Percentiles rank a stretch among this genome's conserved stretches.
Evolutionary conservation across 495 filamentous ascomycete species (phyloP).

Genomic region (Letharia columbiana): DNA sequence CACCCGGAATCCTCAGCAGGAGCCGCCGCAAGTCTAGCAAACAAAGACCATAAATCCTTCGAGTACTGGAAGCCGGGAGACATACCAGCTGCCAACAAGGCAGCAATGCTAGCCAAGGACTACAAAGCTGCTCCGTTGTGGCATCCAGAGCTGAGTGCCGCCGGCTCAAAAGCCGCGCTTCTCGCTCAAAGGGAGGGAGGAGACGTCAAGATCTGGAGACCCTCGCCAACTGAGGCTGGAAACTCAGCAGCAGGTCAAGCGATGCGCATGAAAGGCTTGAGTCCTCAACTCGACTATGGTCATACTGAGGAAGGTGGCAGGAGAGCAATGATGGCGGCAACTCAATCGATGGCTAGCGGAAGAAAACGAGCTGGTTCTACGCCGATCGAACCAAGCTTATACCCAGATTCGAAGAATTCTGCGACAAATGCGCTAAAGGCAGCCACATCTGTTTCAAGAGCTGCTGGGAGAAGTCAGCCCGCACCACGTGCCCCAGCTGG

Average conservation of each 20-base stretch:
- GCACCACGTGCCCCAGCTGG: conserved; percentile 21
- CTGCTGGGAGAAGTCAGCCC: conserved; percentile 18
- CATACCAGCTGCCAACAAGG: conserved; percentile 55
- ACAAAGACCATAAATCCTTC: conserved; percentile 54
- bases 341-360: conserved; percentile 56
- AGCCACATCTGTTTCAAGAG: conserved; percentile 50
- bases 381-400: conserved; percentile 41
- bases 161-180: conserved; percentile 65
- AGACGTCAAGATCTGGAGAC: conserved; percentile 43
- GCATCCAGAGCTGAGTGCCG: conserved; percentile 46
- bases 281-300: conserved; percentile 37
- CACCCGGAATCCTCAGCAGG: conserved; percentile 58
- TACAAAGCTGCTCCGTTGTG: conserved; percentile 47
- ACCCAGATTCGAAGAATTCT: conserved; percentile 52
- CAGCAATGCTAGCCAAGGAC: conserved; percentile 60
- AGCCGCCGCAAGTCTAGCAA: conserved; percentile 64
- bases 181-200: conserved; percentile 55
- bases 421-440: conserved; percentile 57
- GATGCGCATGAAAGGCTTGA: conserved; percentile 37
- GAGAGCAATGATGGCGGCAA: conserved; percentile 62
- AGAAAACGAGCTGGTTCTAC: conserved; percentile 59
- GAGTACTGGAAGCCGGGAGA: conserved; percentile 53
- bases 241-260: conserved; percentile 53
- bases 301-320: conserved; percentile 41
- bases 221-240: conserved; percentile 41